phyloP scores from a whole-genome alignment of 2,329 filamentous ascomycete genomes.

The Nemania sp. region DNA sequence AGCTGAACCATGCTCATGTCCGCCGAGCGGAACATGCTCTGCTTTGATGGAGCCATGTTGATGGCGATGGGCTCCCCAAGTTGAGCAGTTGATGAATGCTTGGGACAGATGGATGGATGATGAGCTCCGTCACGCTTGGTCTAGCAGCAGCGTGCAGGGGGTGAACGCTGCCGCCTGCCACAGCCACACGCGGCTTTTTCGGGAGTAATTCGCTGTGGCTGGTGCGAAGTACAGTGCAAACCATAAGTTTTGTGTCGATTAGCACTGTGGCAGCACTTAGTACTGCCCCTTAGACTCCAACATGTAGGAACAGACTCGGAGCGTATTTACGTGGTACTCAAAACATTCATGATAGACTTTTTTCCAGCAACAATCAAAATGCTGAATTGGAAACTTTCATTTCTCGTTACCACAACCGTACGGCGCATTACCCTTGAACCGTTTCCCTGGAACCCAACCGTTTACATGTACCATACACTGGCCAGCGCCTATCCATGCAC shows the following conservation, averaged over 20 bases:
- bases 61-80: conserved; percentile 32
- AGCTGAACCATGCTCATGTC: conserved; percentile 99
- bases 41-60: conserved; percentile 68
- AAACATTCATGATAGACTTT: no score
- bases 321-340: no score
- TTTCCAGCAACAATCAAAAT: background rate
- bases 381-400: conserved; percentile 2
- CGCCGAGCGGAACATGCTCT: conserved; percentile 99
- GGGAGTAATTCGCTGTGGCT: conserved; percentile 17
- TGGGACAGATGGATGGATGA: conserved; percentile 25
- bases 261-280: no score
- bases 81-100: conserved; percentile 28
- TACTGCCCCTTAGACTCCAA: no score
- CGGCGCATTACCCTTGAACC: background rate
- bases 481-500: no score
- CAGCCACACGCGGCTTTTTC: conserved; percentile 20
- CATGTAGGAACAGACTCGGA: no score
- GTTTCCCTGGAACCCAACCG: no score
- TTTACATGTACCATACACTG: no score
- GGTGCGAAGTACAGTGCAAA: background rate
- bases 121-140: conserved; percentile 18
- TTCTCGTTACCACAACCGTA: conserved; percentile 13
- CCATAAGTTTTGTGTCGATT: background rate
- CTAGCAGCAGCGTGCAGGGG: conserved; percentile 18
- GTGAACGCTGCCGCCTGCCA: conserved; percentile 27